Conservation (phyloP, 495 filamentous ascomycete genomes). For the Penicillium chermesinum region DNA sequence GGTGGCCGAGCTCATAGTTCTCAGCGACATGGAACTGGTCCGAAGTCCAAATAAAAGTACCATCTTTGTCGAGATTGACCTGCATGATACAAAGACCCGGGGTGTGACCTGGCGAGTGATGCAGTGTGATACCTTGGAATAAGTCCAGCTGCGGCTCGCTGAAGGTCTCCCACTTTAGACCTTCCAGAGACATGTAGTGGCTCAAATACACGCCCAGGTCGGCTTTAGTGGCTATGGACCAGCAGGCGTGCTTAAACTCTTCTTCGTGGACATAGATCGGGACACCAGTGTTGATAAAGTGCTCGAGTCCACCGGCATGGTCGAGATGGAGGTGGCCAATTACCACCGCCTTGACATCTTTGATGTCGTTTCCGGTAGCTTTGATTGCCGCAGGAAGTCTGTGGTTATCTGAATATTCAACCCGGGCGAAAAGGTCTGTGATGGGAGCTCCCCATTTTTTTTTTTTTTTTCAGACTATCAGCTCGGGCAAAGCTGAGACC, state of each 20-base stretch:
- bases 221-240: conserved; percentile 37
- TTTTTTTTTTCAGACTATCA: no score
- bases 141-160: conserved; percentile 27
- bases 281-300: conserved; percentile 43
- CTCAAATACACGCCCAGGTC: conserved; percentile 43
- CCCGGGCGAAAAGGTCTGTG: conserved; percentile 45
- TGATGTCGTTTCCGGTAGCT: conserved; percentile 42
- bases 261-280: conserved; percentile 51
- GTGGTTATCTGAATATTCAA: conserved; percentile 34
- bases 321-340: conserved; percentile 52
- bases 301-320: conserved; percentile 50
- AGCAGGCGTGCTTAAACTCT: conserved; percentile 47
- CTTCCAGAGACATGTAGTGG: conserved; percentile 31
- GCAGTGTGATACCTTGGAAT: conserved; percentile 32
- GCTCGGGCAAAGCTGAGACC: no score
- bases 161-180: conserved; percentile 35
- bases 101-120: conserved; percentile 38
- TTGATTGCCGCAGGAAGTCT: conserved; percentile 43
- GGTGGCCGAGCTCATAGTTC: conserved; percentile 18
- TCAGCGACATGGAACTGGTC: conserved; percentile 39
- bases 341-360: conserved; percentile 49
- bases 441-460: conserved; percentile 34
- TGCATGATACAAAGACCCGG: conserved; percentile 37
- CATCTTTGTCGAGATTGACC: conserved; percentile 32
- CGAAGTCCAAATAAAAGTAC: conserved; percentile 42